A percentile compares a stretch with the other conserved stretches of the same genome.
phyloP scores from a whole-genome alignment of 2,329 filamentous ascomycete genomes.

The Penicillium sp. region DNA sequence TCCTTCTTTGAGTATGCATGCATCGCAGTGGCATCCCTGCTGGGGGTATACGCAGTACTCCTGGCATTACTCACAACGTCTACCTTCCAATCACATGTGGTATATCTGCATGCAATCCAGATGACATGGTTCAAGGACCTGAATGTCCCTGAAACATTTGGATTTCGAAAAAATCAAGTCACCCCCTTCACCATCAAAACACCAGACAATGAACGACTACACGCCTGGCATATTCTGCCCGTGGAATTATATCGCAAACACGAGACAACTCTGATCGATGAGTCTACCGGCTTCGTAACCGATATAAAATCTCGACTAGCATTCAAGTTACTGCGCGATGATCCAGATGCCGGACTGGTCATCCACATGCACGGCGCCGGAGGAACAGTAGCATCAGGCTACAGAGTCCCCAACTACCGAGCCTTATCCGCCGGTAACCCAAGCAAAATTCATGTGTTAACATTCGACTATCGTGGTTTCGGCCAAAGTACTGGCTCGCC shows the following conservation, averaged over 20 bases:
- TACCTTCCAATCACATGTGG: too few relatives aligned
- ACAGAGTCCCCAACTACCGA: constrained; percentile 9
- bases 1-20: too few relatives aligned
- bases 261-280: constrained; percentile 40
- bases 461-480: constrained; percentile 57
- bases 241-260: constrained; percentile 48
- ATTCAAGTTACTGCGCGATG: constrained; percentile 49
- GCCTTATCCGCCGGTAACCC: constrained; percentile 34
- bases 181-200: constrained; percentile 50
- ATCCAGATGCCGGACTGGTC: constrained; percentile 47
- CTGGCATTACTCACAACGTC: too few relatives aligned
- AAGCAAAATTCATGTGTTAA: constrained; percentile 56
- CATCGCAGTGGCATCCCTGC: too few relatives aligned
- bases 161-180: constrained; percentile 35
- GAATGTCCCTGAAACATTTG: too few relatives aligned
- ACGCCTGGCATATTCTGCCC: constrained; percentile 55
- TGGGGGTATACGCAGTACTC: too few relatives aligned
- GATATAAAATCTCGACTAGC: constrained; percentile 39
- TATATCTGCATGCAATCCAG: too few relatives aligned
- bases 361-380: constrained; percentile 54
- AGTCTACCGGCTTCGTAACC: constrained; percentile 36
- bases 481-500: constrained; percentile 55
- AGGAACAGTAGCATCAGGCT: constrained; percentile 4
- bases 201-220: constrained; percentile 42
- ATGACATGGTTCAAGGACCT: too few relatives aligned